Evolutionary conservation across 1,284 basidiomycete species (phyloP), one percentile per base, ranked within the genome.

Genomic region (Puccinia novopanici): DNA sequence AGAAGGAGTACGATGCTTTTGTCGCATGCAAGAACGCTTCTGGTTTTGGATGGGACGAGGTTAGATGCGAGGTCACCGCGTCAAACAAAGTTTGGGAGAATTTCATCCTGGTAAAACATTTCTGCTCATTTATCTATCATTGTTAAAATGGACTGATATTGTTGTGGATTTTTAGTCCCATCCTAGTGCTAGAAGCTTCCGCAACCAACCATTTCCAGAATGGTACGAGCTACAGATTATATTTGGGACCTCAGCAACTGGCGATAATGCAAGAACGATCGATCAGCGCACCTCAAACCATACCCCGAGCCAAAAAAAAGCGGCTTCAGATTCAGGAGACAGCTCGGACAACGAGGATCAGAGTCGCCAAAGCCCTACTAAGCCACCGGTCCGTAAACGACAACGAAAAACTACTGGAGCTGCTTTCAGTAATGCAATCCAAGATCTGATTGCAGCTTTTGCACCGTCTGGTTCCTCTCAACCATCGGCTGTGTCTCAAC

Each of bases 41-140:
- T 45, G 65, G 65, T 2, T 67, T 67, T 67, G 65, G 65, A 12
- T 67, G 65, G 65, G 48, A 67, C 24, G 65, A 67, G 40, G 45
- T 6, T n/a, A 22, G 48, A 24, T 67, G 40, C 8, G 48, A 45
- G 65, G 65, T 67, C 37, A 67, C 37, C 8, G 65, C 65, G 8
- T 45, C 65, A 8, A 22, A 67, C 3, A 40, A 67, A 8, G 65
- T 67, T 12, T 67, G 65, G 65, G 40, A 42, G 22, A 5, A 30
- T 9, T 65, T 65, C 61, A 9, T 65, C 12, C 34, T 65, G n/a
- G 55, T 57, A 57, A 57, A 24, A n/a, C n/a, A n/a, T n/a, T 27
- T 10, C 30, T 24, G n/a, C 9, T 34, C 19, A 24, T n/a, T 57
- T 57, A 8, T n/a, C 13, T 61, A 10, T 27, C 17, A 5, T 37